Conservation (phyloP, 495 filamentous ascomycete genomes). For the Lindgomyces ingoldianus region DNA sequence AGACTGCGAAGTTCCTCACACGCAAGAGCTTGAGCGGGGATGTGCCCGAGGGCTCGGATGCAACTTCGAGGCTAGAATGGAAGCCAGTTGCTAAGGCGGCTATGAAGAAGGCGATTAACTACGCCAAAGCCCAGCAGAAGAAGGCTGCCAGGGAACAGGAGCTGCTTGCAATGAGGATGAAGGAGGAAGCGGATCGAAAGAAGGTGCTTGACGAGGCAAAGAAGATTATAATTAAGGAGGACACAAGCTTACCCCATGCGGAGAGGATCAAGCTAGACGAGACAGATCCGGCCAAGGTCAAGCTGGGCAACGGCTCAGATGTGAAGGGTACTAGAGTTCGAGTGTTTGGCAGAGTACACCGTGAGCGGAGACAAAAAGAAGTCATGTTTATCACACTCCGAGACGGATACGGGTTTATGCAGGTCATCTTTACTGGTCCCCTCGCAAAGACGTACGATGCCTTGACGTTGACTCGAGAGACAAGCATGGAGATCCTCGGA, state of each 20-base stretch:
- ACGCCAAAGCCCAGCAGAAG: constrained; percentile 57
- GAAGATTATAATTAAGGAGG: constrained; percentile 80
- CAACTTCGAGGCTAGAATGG: constrained; percentile 62
- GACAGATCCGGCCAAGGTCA: constrained; percentile 45
- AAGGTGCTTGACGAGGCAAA: constrained; percentile 79
- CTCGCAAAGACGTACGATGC: constrained; percentile 92
- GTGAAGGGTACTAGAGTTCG: constrained; percentile 74
- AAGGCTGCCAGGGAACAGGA: constrained; percentile 52
- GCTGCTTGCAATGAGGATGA: constrained; percentile 66
- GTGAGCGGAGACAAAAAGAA: constrained; percentile 80
- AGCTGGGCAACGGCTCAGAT: constrained; percentile 43
- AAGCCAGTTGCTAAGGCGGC: constrained; percentile 81
- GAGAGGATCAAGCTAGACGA: constrained; percentile 71
- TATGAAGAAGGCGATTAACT: constrained; percentile 76
- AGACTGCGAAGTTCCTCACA: constrained; percentile 63
- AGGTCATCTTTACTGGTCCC: constrained; percentile 81
- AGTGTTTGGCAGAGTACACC: constrained; percentile 83
- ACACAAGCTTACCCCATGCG: constrained; percentile 75
- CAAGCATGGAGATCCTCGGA: constrained; percentile 81
- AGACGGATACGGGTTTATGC: constrained; percentile 87
- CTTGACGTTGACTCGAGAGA: constrained; percentile 83
- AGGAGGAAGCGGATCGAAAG: constrained; percentile 68
- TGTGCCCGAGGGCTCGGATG: constrained; percentile 61
- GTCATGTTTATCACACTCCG: constrained; percentile 82
- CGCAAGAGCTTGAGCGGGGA: constrained; percentile 69